phyloP scores from a whole-genome alignment of 2,329 filamentous ascomycete species.

The Davidsoniella eucalypti region DNA sequence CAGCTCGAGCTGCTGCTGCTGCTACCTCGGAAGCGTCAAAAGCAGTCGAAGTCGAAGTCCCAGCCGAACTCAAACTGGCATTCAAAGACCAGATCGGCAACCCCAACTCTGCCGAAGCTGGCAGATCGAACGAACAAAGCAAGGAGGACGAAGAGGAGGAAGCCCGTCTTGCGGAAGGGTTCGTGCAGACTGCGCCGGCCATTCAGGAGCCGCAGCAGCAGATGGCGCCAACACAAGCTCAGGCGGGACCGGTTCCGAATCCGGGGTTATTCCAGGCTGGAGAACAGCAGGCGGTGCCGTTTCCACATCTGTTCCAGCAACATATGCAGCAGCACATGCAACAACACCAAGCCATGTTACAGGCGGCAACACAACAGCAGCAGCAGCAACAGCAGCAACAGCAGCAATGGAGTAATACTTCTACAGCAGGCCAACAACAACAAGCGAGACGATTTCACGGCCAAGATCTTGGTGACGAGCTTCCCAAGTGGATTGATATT shows the following conservation, averaged over 20 bases:
- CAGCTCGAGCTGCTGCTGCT: slow-evolving; percentile 31
- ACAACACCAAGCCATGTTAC: slow-evolving; percentile 2
- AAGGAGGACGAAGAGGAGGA: slow-evolving; percentile 24
- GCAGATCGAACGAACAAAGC: not conserved
- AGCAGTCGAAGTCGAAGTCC: slow-evolving; percentile 22
- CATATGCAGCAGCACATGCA: slow-evolving; percentile 1
- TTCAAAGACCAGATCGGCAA: slow-evolving; percentile 52
- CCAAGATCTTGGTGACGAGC: slow-evolving; percentile 24
- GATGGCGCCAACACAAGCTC: not conserved
- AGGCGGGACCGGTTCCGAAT: slow-evolving; percentile 6
- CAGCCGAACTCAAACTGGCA: slow-evolving; percentile 44
- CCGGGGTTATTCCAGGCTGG: too few species aligned
- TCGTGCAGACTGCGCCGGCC: slow-evolving; percentile 31
- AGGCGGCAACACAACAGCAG: slow-evolving; percentile 4
- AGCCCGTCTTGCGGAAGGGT: slow-evolving; percentile 39
- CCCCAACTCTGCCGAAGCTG: not conserved
- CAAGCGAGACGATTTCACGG: too few species aligned
- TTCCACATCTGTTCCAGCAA: slow-evolving; percentile 15
- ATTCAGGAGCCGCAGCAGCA: slow-evolving; percentile 12
- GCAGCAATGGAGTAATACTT: slow-evolving; percentile 3
- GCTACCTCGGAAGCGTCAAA: slow-evolving; percentile 14
- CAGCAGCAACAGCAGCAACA: slow-evolving; percentile 5
- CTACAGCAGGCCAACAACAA: slow-evolving; percentile 14
- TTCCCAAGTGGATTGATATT: slow-evolving; percentile 64
- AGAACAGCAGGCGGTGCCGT: slow-evolving; percentile 14